Evolutionary conservation across 2,329 filamentous ascomycete species (phyloP).

Genomic region (Botrytis aclada): DNA sequence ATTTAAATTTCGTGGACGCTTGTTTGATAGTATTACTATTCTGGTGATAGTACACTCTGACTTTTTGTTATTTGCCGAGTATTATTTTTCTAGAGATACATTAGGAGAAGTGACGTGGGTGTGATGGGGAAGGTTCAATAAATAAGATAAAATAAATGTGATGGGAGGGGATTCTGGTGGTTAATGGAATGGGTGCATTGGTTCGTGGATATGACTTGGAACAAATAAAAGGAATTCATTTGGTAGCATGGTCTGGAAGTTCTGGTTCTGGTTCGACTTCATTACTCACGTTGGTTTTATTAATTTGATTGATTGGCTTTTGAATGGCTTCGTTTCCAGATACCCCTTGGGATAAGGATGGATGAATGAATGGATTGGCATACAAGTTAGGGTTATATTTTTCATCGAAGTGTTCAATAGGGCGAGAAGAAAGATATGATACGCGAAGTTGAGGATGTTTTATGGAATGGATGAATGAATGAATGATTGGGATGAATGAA

Average conservation of each 20-base stretch:
- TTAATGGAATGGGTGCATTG: not conserved
- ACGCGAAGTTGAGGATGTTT: not conserved
- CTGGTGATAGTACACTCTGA: not conserved
- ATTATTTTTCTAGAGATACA: slow-evolving; percentile 8
- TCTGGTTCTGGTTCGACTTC: not conserved
- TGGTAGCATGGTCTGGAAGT: slow-evolving; percentile 3
- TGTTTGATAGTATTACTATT: slow-evolving; percentile 9
- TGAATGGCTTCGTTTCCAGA: slow-evolving; percentile 17
- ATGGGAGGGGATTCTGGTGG: not conserved
- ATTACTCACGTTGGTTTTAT: slow-evolving; percentile 12
- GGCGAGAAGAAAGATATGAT: not conserved
- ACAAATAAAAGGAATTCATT: not conserved
- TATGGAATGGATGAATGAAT: slow-evolving; percentile 2
- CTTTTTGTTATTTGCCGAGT: slow-evolving; percentile 7
- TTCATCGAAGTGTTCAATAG: not conserved
- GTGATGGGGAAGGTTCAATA: not conserved
- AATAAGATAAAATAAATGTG: not conserved
- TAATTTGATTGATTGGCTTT: slow-evolving; percentile 15
- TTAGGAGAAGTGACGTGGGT: not conserved
- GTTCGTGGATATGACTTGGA: not conserved
- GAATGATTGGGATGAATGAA: slow-evolving; percentile 1
- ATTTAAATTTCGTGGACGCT: not conserved
- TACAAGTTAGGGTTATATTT: slow-evolving; percentile 2
- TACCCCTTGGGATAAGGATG: slow-evolving; percentile 19
- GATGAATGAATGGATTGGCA: slow-evolving; percentile 6